Conservation (phyloP, 1,284 basidiomycete species). For the Marasmius fiardii region DNA sequence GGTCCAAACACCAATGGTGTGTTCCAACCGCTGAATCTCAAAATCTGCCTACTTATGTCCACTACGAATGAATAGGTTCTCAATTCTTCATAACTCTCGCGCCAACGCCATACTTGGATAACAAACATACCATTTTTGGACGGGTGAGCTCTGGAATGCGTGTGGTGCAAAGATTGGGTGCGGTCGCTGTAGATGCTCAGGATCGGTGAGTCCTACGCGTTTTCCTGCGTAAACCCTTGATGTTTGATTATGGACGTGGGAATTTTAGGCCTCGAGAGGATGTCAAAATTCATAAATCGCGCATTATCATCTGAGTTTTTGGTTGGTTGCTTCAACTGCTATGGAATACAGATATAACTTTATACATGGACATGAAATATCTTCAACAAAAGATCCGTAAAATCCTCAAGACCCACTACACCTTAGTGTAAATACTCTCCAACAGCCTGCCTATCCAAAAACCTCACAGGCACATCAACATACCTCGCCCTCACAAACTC, state of each 20-base stretch:
- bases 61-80: too few relatives aligned
- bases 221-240: slow-evolving; percentile 2
- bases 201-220: slow-evolving; percentile 54
- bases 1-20: slow-evolving; percentile 91
- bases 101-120: slow-evolving; percentile 89
- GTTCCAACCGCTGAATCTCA: slow-evolving; percentile 17
- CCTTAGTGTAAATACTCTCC: slow-evolving; percentile 1
- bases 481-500: slow-evolving; percentile 20
- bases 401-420: too few relatives aligned
- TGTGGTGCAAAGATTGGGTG: slow-evolving; percentile 79
- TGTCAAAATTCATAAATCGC: slow-evolving; percentile 77
- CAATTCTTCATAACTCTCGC: slow-evolving; percentile 92
- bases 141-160: slow-evolving; percentile 85
- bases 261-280: slow-evolving; percentile 67
- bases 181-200: slow-evolving; percentile 75
- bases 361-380: too few relatives aligned
- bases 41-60: too few relatives aligned
- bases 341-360: too few relatives aligned
- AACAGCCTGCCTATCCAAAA: slow-evolving; percentile 3
- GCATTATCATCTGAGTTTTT: slow-evolving; percentile 32
- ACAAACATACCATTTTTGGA: slow-evolving; percentile 94
- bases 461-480: slow-evolving; percentile 13
- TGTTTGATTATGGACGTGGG: slow-evolving; percentile 12
- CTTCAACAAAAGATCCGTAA: too few relatives aligned
- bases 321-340: not conserved